Evolutionary conservation across 257 asterid genomes (phyloP).

Genomic region (Forsythia viridissima): DNA sequence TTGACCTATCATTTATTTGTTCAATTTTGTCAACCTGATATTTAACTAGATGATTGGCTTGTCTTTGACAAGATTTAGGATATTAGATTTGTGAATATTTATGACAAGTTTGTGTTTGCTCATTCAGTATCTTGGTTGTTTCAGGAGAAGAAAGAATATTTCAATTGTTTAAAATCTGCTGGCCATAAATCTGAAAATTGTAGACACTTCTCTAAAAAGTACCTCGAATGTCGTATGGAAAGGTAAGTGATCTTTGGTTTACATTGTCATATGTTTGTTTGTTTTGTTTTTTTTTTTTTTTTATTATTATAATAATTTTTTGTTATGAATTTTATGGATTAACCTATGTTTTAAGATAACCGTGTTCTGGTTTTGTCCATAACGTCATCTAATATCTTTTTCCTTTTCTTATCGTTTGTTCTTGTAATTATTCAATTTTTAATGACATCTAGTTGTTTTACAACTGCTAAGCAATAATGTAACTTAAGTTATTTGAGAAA

Average conservation of each 20-base stretch:
- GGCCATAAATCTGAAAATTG: slow-evolving; percentile 86
- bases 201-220: slow-evolving; percentile 73
- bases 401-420: too few species aligned
- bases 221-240: slow-evolving; percentile 92
- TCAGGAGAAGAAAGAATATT: slow-evolving; percentile 92
- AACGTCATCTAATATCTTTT: too few species aligned
- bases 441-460: too few species aligned
- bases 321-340: too few species aligned
- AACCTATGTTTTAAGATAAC: neutral
- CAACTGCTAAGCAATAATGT: too few species aligned
- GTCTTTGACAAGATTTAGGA: neutral
- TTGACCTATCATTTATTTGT: neutral
- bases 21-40: neutral
- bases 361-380: too few species aligned
- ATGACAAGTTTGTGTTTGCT: slow-evolving; percentile 13
- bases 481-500: too few species aligned
- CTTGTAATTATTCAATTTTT: too few species aligned
- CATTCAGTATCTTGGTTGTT: slow-evolving; percentile 24
- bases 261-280: neutral
- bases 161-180: slow-evolving; percentile 65
- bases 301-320: too few species aligned
- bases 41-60: neutral
- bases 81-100: neutral
- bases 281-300: too few species aligned
- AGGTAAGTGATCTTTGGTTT: slow-evolving; percentile 49